A percentile compares a stretch with the other conserved stretches of the same genome.
Conservation (phyloP, 2,329 filamentous ascomycete genomes). For the Pyrenochaeta sp. region DNA sequence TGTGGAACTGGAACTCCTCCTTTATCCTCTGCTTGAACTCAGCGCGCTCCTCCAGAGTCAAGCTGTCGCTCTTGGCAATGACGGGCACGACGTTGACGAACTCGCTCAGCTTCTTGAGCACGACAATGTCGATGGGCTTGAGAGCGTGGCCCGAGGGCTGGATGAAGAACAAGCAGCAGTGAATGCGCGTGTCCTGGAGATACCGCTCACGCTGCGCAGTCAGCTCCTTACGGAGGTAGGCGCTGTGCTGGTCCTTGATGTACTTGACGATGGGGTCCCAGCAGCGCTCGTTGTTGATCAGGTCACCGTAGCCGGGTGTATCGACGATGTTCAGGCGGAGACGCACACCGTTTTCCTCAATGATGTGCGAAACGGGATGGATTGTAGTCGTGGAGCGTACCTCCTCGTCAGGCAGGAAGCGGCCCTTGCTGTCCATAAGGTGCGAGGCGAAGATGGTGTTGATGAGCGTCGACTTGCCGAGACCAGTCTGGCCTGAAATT, state of each 20-base stretch:
- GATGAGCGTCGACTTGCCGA: constrained; percentile 98
- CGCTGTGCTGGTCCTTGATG: constrained; percentile 99
- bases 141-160: constrained; percentile 97
- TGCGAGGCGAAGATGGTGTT: constrained; percentile 99
- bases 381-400: constrained; percentile 98
- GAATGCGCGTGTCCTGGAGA: constrained; percentile 98
- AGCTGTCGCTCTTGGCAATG: constrained; percentile 96
- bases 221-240: constrained; percentile 98
- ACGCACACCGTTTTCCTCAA: constrained; percentile 98
- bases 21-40: constrained; percentile 98
- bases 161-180: constrained; percentile 99
- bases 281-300: constrained; percentile 99
- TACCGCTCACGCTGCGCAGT: constrained; percentile 99
- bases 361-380: constrained; percentile 96
- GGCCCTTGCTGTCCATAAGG: constrained; percentile 98
- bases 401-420: constrained; percentile 88
- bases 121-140: constrained; percentile 99
- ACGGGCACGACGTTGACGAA: constrained; percentile 99
- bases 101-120: constrained; percentile 98
- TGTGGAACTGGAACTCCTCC: constrained; percentile 99
- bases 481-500: constrained; percentile 86
- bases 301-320: constrained; percentile 96
- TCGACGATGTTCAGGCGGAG: constrained; percentile 98
- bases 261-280: constrained; percentile 99
- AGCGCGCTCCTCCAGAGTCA: constrained; percentile 93